Conservation (phyloP, 768 basidiomycete genomes). For the Lepiota venenata region DNA sequence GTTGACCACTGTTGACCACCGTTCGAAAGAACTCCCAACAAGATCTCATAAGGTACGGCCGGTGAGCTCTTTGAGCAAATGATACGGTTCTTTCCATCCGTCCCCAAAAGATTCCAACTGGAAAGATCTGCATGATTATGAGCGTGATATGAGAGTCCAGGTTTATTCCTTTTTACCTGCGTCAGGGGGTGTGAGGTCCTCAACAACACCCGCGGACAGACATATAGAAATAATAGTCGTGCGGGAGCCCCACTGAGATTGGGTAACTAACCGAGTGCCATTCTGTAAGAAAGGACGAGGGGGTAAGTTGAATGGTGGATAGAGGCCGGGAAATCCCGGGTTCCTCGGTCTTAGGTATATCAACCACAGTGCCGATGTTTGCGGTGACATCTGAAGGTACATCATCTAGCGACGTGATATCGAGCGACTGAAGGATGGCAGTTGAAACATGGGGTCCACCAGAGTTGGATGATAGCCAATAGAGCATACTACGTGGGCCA, state of each 20-base stretch:
- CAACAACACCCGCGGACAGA: conserved; percentile 34
- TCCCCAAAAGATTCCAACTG: conserved; percentile 54
- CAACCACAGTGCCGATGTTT: conserved; percentile 31
- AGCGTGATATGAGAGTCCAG: conserved; percentile 16
- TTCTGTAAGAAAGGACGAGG: conserved; percentile 27
- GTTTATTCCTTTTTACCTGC: background rate
- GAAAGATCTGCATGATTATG: conserved; percentile 28
- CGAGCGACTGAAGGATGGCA: conserved; percentile 42
- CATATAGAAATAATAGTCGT: conserved; percentile 47
- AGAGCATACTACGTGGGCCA: conserved; percentile 24
- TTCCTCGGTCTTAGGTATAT: conserved; percentile 35
- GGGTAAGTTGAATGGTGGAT: conserved; percentile 45
- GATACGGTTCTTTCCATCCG: conserved; percentile 38
- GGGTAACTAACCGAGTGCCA: conserved; percentile 31
- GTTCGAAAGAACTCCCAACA: conserved; percentile 39
- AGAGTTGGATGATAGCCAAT: conserved; percentile 52
- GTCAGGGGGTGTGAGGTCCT: conserved; percentile 32
- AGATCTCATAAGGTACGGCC: conserved; percentile 41
- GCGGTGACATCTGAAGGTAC: conserved; percentile 1
- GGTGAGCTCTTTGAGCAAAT: conserved; percentile 51
- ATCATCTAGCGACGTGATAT: conserved; percentile 25
- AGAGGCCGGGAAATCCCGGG: conserved; percentile 61
- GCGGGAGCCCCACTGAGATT: conserved; percentile 54
- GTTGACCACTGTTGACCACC: conserved; percentile 28
- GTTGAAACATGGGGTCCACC: conserved; percentile 64